Evolutionary conservation across 768 basidiomycete species (phyloP), one percentile per base, ranked within the genome.

Genomic region (Paxillus ammoniavirescens): DNA sequence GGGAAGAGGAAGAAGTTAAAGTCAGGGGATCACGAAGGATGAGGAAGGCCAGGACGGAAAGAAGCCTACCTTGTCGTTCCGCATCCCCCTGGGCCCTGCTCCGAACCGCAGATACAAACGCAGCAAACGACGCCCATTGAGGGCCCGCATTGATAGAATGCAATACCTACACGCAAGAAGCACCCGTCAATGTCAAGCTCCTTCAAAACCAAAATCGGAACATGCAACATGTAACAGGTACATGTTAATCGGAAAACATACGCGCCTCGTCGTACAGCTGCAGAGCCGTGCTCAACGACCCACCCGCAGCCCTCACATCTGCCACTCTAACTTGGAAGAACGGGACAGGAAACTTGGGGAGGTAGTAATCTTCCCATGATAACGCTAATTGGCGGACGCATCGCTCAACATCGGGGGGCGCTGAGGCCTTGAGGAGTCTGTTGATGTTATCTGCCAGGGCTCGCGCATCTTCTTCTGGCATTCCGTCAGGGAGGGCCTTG

Each of bases 251-350:
- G 10, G 30, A 5, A 18, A 9, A 36, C 33, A 10, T 21, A 61
- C 68, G 46, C 38, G 61, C 68, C 61, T 71, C 65, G 12, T 69
- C 60, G n/a, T 69, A 69, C 3, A 69, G 51, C 21, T 60, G 61
- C 2, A 69, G 47, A 2, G 68, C 68, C 2, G 68, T 69, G 1
- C 55, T 69, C 47, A 71, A 61, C 5, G 68, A 70, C 2, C 68
- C 69, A 0, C 68, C 68, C 0, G 52, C 26, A 8, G 69, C 68
- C 10, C 68, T 65, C 21, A 69, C 69, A 40, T 69, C 68, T 7
- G 68, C 68, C 13, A 69, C 68, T 26, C 68, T 59, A 42, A 69
- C 68, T 23, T 65, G 65, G 5, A 69, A 69, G 36, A 69, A 69
- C 1, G 68, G 69, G 18, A 69, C 21, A 2, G 69, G 68, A 31